These are phyloP conservation scores for Nadsonia starkeyi-henricii DNA, from an alignment of 1,139 yeast genomes.

Conservation along the genomic window DNA sequence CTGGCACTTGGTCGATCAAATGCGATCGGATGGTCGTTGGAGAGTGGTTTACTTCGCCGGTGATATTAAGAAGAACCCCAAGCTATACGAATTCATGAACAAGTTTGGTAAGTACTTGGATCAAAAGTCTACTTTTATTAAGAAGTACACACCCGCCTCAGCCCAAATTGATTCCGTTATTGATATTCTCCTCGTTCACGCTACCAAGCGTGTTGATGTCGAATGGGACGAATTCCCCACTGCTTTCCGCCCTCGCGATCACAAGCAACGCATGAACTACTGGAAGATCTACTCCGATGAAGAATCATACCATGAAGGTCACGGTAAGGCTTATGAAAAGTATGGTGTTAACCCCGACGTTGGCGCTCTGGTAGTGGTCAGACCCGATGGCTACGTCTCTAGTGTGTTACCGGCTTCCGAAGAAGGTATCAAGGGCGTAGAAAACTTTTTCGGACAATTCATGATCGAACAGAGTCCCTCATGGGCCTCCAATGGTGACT, in stretches of 20 bases:
- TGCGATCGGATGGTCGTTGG: constrained; percentile 22
- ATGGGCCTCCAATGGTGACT: constrained; percentile 9
- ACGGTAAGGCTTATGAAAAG: constrained; percentile 17
- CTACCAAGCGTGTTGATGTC: constrained; percentile 14
- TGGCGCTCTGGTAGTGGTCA: constrained; percentile 21
- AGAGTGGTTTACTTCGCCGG: constrained; percentile 22
- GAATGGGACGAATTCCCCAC: constrained; percentile 24
- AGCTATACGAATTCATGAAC: constrained; percentile 9
- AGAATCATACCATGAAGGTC: constrained; percentile 18
- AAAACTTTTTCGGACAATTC: constrained; percentile 16
- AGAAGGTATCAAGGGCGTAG: constrained; percentile 17
- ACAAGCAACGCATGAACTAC: constrained; percentile 22
- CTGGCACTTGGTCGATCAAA: constrained; percentile 18
- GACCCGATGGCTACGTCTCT: constrained; percentile 29
- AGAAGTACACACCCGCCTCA: constrained; percentile 20
- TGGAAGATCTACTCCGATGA: constrained; percentile 22
- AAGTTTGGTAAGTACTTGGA: constrained; percentile 14
- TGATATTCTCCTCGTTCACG: constrained; percentile 20
- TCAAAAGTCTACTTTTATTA: constrained; percentile 13
- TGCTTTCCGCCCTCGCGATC: constrained; percentile 20
- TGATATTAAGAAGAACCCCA: constrained; percentile 12
- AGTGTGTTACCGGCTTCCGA: constrained; percentile 15
- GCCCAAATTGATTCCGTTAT: constrained; percentile 19
- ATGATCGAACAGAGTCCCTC: constrained; percentile 17
- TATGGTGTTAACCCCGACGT: constrained; percentile 20